Percentiles rank a stretch among this genome's conserved stretches.
phyloP scores from a whole-genome alignment of 345 rosid species.

The Lepidium didymum region DNA sequence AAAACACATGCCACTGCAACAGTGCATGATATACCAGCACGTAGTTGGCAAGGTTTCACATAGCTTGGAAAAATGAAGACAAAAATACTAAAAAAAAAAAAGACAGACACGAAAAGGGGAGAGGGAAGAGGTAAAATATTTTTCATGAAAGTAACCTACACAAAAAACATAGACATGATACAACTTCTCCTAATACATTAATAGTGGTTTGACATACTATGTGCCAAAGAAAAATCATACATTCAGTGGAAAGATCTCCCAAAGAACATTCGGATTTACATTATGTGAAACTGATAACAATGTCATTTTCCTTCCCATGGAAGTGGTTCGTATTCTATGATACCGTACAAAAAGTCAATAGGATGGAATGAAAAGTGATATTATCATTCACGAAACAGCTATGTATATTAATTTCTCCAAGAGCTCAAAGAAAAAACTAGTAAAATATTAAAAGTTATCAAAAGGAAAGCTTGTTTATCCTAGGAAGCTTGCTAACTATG shows the following conservation, averaged over 20 bases:
- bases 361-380: neutral
- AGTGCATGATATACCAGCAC: neutral
- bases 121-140: neutral
- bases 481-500: neutral
- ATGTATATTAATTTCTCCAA: neutral
- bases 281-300: neutral
- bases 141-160: neutral
- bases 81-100: neutral
- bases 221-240: neutral
- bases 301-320: neutral
- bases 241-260: neutral
- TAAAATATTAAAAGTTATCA: neutral
- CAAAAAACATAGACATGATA: neutral
- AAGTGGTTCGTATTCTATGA: neutral
- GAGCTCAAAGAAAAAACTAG: neutral
- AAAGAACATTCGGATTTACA: neutral
- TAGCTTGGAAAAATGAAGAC: neutral
- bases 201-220: neutral
- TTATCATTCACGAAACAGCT: neutral
- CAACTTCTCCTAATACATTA: neutral
- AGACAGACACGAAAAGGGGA: neutral
- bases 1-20: conserved; percentile 1
- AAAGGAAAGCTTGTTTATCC: neutral
- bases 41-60: neutral
- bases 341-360: neutral